These are phyloP conservation scores for Dioscorea alata DNA, from an alignment of 106 monocot genomes.

Conservation along the genomic window DNA sequence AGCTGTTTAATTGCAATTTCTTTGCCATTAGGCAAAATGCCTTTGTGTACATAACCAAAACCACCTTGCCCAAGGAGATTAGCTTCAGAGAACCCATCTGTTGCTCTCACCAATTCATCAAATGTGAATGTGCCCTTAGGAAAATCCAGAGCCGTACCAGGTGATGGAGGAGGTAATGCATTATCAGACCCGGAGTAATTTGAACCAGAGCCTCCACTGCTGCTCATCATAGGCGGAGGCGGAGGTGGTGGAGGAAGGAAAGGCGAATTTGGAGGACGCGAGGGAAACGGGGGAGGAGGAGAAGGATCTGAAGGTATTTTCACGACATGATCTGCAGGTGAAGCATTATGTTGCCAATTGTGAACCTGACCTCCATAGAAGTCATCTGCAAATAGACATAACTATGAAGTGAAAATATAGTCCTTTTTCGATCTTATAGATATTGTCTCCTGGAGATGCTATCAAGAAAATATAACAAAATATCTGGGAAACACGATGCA, in stretches of 20 bases:
- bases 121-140: constrained; percentile 32
- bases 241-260: constrained; percentile 2
- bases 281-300: constrained; percentile 17
- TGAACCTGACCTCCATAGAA: constrained; percentile 15
- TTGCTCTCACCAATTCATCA: constrained; percentile 27
- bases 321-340: constrained; percentile 29
- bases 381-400: constrained; percentile 12
- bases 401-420: not conserved
- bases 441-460: not conserved
- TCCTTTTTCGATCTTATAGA: not conserved
- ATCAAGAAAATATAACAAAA: not conserved
- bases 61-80: constrained; percentile 44
- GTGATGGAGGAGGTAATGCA: constrained; percentile 16
- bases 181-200: constrained; percentile 27
- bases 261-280: constrained; percentile 13
- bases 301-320: constrained; percentile 24
- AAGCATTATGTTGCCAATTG: constrained; percentile 39
- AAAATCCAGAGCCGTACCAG: constrained; percentile 14
- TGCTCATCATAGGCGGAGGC: constrained; percentile 15
- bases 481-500: not conserved
- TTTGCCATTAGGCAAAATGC: constrained; percentile 35
- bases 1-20: constrained; percentile 48
- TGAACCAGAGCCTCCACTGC: constrained; percentile 20
- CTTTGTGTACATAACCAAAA: constrained; percentile 47
- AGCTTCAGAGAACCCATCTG: constrained; percentile 36